Percentiles rank a stretch among this genome's conserved stretches.
Evolutionary conservation across 1,284 basidiomycete species (phyloP).

Genomic region (Irpex rosettiformis): DNA sequence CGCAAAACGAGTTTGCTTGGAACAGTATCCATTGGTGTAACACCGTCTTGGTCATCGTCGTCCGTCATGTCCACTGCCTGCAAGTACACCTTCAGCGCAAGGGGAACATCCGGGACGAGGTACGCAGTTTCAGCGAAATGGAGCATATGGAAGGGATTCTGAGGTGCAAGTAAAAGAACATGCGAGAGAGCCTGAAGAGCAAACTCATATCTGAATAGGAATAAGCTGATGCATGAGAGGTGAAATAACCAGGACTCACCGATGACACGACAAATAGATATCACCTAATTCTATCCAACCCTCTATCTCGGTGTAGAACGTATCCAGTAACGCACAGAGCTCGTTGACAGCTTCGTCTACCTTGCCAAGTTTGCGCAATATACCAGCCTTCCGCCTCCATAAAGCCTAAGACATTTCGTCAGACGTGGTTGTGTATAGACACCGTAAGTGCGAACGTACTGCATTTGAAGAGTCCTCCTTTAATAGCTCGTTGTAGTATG

Average conservation of each 20-base stretch:
- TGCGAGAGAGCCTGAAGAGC: slow-evolving; percentile 79
- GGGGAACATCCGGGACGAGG: slow-evolving; percentile 67
- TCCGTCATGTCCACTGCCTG: slow-evolving; percentile 82
- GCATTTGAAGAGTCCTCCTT: slow-evolving; percentile 71
- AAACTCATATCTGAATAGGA: slow-evolving; percentile 48
- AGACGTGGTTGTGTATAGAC: neutral
- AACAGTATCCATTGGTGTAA: slow-evolving; percentile 39
- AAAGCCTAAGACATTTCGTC: slow-evolving; percentile 47
- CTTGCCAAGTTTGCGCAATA: slow-evolving; percentile 59
- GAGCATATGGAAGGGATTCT: slow-evolving; percentile 81
- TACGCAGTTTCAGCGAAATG: slow-evolving; percentile 88
- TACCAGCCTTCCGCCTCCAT: slow-evolving; percentile 83
- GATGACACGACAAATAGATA: slow-evolving; percentile 75
- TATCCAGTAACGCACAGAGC: slow-evolving; percentile 82
- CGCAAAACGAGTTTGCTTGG: slow-evolving; percentile 59
- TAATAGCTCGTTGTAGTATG: slow-evolving; percentile 69
- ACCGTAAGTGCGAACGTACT: slow-evolving; percentile 43
- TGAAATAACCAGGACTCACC: slow-evolving; percentile 45
- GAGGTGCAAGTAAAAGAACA: slow-evolving; percentile 76
- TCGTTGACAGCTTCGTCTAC: slow-evolving; percentile 69
- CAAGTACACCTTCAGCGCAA: slow-evolving; percentile 83
- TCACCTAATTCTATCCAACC: slow-evolving; percentile 94
- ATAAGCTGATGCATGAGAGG: neutral
- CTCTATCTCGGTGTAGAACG: slow-evolving; percentile 89
- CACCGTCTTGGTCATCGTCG: slow-evolving; percentile 41